Evolutionary conservation across 2,329 filamentous ascomycete species (phyloP).

Genomic region (Ophiostoma sp.): DNA sequence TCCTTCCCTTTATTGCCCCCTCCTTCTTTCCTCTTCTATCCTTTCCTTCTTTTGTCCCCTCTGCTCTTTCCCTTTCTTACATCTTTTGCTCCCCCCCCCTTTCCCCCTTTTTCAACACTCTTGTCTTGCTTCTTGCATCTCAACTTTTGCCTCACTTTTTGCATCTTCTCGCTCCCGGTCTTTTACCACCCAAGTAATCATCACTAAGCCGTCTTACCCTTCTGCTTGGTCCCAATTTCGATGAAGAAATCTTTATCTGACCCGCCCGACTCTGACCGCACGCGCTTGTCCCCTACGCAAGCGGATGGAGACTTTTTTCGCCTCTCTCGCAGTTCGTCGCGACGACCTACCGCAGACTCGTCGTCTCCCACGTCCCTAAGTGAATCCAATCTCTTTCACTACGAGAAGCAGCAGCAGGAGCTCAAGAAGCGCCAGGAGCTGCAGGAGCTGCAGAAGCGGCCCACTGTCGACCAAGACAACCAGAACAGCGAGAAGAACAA

Average conservation of each 20-base stretch:
- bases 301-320: slow-evolving; percentile 52
- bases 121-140: slow-evolving; percentile 14
- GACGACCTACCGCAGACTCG: slow-evolving; percentile 43
- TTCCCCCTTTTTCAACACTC: neutral
- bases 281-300: slow-evolving; percentile 55
- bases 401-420: slow-evolving; percentile 18
- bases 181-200: neutral
- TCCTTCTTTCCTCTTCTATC: neutral
- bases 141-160: neutral
- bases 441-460: slow-evolving; percentile 33
- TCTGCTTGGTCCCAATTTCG: slow-evolving; percentile 42
- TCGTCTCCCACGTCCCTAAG: slow-evolving; percentile 29
- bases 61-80: neutral
- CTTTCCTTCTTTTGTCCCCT: neutral
- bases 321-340: slow-evolving; percentile 37
- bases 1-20: slow-evolving; percentile 2
- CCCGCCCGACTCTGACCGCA: slow-evolving; percentile 56
- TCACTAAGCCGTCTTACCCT: neutral
- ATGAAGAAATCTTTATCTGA: slow-evolving; percentile 63
- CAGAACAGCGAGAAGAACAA: neutral
- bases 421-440: slow-evolving; percentile 17
- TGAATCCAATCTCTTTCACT: slow-evolving; percentile 19
- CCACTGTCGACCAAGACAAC: neutral
- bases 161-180: neutral
- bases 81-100: neutral